Evolutionary conservation across 2,329 filamentous ascomycete species (phyloP), one percentile per base, ranked within the genome.

Genomic region (Metarhizium sp.): DNA sequence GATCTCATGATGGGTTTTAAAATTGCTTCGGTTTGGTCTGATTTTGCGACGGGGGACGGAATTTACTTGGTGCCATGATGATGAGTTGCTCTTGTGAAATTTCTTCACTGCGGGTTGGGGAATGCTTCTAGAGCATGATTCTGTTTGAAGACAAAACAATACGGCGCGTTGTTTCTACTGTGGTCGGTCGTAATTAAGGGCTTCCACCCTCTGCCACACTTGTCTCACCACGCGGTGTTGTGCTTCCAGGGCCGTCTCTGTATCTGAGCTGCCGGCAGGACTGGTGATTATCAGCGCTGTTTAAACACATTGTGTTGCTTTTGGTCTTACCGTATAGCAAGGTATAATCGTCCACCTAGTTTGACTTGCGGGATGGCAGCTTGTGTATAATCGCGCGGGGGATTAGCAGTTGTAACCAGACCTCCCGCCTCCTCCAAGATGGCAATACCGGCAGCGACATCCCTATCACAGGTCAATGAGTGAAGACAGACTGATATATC

Each of bases 381-480:
- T 1, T 74, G 82, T 11, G 75, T 74, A 13, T 72, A 68, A 59
- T 87, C 73, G 43, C 77, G 68, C 0, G 87, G 87, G 2, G 87
- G 86, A 61, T 90, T 90, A 0, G 86, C 87, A 3, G 84, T 87
- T 0, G 87, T 91, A 20, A 90, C 76, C 4, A 91, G 67, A 0
- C 88, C 88, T 1, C 87, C 87, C 2, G 88, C 87, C 71, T 91
- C 87, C 56, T 84, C 73, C 1, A 91, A 71, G 45, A 91, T 84
- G 4, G 85, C 86, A 57, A 90, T 83, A 2, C 87, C 87, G 13
- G 87, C 88, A 2, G 87, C 86, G 3, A 90, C 87, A 61, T 91
- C 88, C 86, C 78, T 79, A 53, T 25, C 25, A 45, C 7, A 11
- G 4, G 38, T 47, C 30, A 38, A 10, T 40, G 14, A 40, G 4